These are phyloP conservation scores for Cadophora sp. DNA, from an alignment of 2,329 filamentous ascomycete genomes.

Conservation along the genomic window DNA sequence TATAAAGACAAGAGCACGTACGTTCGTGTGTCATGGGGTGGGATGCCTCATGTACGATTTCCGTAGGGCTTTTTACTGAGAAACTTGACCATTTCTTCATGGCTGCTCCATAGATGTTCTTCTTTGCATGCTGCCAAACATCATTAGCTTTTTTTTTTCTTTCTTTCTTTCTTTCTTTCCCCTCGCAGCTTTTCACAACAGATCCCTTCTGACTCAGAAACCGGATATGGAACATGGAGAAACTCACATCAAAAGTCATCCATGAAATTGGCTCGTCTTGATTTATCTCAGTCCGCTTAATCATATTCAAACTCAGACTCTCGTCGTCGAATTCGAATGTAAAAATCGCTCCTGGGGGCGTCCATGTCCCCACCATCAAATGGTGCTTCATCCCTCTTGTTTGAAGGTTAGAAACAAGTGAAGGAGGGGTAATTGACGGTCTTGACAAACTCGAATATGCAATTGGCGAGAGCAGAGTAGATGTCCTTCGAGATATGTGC, in stretches of 20 bases:
- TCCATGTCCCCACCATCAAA: slow-evolving; percentile 93
- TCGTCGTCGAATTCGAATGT: slow-evolving; percentile 89
- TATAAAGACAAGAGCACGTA: slow-evolving; percentile 51
- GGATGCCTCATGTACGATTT: slow-evolving; percentile 77
- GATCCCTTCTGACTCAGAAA: too few relatives aligned
- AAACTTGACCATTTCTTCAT: slow-evolving; percentile 96
- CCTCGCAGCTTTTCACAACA: background rate
- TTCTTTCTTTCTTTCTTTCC: background rate
- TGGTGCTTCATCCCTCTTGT: slow-evolving; percentile 74
- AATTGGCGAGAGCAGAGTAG: background rate
- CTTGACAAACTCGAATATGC: background rate
- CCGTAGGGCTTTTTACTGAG: slow-evolving; percentile 74
- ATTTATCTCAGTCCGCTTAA: slow-evolving; percentile 83
- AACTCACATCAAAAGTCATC: slow-evolving; percentile 85
- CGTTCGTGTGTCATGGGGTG: slow-evolving; percentile 79
- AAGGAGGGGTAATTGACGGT: slow-evolving; percentile 1
- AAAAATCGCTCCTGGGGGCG: slow-evolving; percentile 87
- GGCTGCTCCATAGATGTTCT: slow-evolving; percentile 85
- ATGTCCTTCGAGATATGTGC: background rate
- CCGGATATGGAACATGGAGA: slow-evolving; percentile 26
- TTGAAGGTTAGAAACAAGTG: background rate
- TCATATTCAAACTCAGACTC: slow-evolving; percentile 72
- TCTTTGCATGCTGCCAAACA: slow-evolving; percentile 72
- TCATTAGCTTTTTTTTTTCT: background rate
- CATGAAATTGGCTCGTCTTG: slow-evolving; percentile 88